Evolutionary conservation across 179 eudicot genomes (phyloP).

Genomic region (Beta macrorhiza): DNA sequence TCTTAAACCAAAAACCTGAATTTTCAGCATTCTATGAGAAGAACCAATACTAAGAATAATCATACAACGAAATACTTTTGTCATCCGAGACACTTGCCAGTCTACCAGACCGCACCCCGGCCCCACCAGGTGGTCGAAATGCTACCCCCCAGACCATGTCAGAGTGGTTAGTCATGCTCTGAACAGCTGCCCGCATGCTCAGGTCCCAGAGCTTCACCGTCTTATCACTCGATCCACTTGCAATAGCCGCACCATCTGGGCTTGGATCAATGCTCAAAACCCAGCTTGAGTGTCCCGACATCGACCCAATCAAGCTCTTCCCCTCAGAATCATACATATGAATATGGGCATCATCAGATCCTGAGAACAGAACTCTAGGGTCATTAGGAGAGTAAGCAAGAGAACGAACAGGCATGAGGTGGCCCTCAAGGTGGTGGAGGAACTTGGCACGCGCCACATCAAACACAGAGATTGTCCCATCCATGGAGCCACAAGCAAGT

Average conservation of each 20-base stretch:
- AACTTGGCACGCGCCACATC: slow-evolving; percentile 73
- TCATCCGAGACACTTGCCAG: slow-evolving; percentile 94
- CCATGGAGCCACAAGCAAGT: slow-evolving; percentile 90
- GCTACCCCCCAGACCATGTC: slow-evolving; percentile 98
- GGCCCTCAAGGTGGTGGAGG: slow-evolving; percentile 90
- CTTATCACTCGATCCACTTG: slow-evolving; percentile 87
- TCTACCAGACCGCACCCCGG: slow-evolving; percentile 56
- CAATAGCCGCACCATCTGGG: slow-evolving; percentile 81
- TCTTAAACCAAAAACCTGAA: slow-evolving; percentile 9
- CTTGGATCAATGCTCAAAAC: slow-evolving; percentile 81
- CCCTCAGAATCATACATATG: slow-evolving; percentile 87
- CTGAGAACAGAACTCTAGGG: slow-evolving; percentile 75
- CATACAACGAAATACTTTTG: slow-evolving; percentile 76
- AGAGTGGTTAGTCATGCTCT: slow-evolving; percentile 70
- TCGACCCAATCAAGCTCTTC: slow-evolving; percentile 64
- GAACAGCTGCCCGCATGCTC: slow-evolving; percentile 75
- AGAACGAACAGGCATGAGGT: slow-evolving; percentile 82
- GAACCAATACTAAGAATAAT: slow-evolving; percentile 49
- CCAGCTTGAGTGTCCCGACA: slow-evolving; percentile 96
- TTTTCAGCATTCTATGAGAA: background rate
- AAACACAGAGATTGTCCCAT: slow-evolving; percentile 83
- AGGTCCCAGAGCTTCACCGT: slow-evolving; percentile 91
- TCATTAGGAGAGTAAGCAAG: slow-evolving; percentile 67
- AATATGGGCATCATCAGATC: slow-evolving; percentile 77
- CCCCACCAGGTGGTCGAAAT: slow-evolving; percentile 62